phyloP scores from a whole-genome alignment of 1,139 yeast genomes.

The Eremothecium gossypii region DNA sequence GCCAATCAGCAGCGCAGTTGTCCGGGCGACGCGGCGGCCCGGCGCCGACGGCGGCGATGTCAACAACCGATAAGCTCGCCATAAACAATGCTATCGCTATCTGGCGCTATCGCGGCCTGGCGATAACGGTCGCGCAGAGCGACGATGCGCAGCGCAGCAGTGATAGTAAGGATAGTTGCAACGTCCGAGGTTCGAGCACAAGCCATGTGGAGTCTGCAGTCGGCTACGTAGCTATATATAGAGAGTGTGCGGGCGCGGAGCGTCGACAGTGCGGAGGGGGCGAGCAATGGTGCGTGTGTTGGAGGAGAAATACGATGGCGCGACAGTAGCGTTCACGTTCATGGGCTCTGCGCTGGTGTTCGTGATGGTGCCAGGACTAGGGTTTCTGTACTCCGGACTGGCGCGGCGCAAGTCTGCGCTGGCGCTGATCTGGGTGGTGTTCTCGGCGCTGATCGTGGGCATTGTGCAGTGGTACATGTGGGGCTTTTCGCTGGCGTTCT shows the following conservation, averaged over 20 bases:
- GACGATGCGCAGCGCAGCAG: no score
- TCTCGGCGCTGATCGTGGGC: constrained; percentile 72
- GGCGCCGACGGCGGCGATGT: no score
- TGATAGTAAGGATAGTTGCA: no score
- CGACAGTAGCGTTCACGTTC: constrained; percentile 42
- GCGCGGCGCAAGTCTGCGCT: constrained; percentile 88
- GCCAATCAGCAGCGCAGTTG: not conserved
- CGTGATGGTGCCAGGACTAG: constrained; percentile 93
- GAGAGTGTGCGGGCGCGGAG: no score
- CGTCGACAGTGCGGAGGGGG: no score
- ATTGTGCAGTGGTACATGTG: constrained; percentile 93
- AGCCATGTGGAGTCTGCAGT: no score
- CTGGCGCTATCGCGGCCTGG: no score
- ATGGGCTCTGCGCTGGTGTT: constrained; percentile 66
- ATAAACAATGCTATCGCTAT: no score
- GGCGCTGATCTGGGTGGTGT: constrained; percentile 75
- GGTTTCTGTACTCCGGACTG: constrained; percentile 84
- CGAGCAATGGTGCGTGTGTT: constrained; percentile 22
- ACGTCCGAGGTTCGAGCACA: no score
- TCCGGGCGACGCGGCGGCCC: not conserved
- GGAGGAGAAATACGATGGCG: constrained; percentile 39
- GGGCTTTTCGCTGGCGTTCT: constrained; percentile 91
- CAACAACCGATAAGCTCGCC: no score
- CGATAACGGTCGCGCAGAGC: no score
- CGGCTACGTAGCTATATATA: no score